Percentiles rank a stretch among this genome's conserved stretches.
Evolutionary conservation across 2,329 filamentous ascomycete species (phyloP).

Genomic region (Aspergillus sergii): DNA sequence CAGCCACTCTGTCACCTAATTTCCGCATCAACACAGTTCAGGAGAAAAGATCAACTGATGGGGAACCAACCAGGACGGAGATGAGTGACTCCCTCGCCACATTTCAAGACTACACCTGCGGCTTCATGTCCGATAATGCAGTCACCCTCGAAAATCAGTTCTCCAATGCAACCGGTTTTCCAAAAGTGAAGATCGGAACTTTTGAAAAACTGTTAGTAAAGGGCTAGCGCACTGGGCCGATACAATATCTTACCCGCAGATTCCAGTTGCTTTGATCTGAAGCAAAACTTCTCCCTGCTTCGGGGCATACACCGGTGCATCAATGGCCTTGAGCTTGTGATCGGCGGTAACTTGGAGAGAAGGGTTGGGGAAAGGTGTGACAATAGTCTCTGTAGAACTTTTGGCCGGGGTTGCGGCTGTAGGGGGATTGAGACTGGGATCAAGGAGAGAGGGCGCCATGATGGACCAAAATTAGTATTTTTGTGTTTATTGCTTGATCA

Average conservation of each 20-base stretch:
- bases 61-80: constrained; percentile 48
- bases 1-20: constrained; percentile 63
- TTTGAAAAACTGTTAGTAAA: background rate
- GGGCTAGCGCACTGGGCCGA: background rate
- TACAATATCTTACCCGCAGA: constrained; percentile 56
- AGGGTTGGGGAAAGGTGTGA: constrained; percentile 48
- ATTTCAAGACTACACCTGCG: constrained; percentile 61
- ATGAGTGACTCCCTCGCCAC: constrained; percentile 57
- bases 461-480: background rate
- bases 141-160: constrained; percentile 63
- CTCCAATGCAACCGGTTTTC: constrained; percentile 66
- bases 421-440: background rate
- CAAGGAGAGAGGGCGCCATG: constrained; percentile 1
- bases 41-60: too few relatives aligned
- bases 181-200: constrained; percentile 71
- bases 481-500: background rate
- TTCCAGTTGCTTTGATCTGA: constrained; percentile 65
- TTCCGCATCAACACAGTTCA: background rate
- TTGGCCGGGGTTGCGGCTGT: background rate
- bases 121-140: constrained; percentile 69
- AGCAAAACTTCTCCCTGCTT: constrained; percentile 59
- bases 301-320: constrained; percentile 60
- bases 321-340: constrained; percentile 58
- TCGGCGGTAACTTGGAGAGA: constrained; percentile 63
- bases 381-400: background rate